These are phyloP conservation scores for Fusarium newnesense DNA, from an alignment of 2,329 filamentous ascomycete species.

Conservation along the genomic window DNA sequence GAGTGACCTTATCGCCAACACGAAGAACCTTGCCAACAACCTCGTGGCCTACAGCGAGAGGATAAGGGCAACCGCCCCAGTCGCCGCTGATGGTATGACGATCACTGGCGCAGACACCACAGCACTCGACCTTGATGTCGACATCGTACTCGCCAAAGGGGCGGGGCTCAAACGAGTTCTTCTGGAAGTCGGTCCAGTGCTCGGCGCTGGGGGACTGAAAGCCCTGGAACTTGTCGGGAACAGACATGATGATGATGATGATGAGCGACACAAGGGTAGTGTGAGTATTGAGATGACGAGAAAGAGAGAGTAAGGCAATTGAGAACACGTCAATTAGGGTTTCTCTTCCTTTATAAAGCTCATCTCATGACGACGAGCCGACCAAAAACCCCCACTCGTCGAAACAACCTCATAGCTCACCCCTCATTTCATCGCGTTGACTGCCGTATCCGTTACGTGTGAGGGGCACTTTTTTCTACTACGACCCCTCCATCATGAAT, in stretches of 20 bases:
- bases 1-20: conserved; percentile 64
- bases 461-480: conserved; percentile 25
- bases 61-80: conserved; percentile 72
- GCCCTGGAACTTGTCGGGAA: conserved; percentile 69
- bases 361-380: conserved; percentile 9
- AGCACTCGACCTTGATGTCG: conserved; percentile 86
- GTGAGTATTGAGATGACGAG: not conserved
- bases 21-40: conserved; percentile 76
- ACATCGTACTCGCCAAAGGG: conserved; percentile 88
- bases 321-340: conserved; percentile 10
- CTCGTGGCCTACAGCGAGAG: conserved; percentile 77
- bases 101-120: conserved; percentile 79
- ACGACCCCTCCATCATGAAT: conserved; percentile 24
- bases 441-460: conserved; percentile 15
- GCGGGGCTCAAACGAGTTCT: conserved; percentile 83
- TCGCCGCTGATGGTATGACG: conserved; percentile 76
- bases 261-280: not conserved
- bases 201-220: conserved; percentile 68
- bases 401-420: conserved; percentile 14
- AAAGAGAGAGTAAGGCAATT: conserved; percentile 6
- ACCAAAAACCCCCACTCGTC: conserved; percentile 27
- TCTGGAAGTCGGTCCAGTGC: conserved; percentile 70
- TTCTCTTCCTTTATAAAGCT: conserved; percentile 27
- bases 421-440: conserved; percentile 24
- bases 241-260: conserved; percentile 54